These are phyloP conservation scores for Saccharomycopsis capsularis DNA, from an alignment of 805 yeast species.

Conservation along the genomic window DNA sequence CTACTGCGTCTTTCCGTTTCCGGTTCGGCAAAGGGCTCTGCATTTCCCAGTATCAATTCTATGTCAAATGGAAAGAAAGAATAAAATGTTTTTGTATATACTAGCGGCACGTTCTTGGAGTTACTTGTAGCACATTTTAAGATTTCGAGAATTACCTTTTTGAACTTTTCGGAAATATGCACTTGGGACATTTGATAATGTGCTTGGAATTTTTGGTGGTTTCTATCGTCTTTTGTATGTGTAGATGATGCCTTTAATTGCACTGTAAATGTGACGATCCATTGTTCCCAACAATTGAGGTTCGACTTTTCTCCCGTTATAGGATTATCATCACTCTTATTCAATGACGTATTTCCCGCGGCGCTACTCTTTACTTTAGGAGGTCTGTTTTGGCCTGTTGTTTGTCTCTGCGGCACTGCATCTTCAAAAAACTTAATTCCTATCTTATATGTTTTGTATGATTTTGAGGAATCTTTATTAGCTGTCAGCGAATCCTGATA, in stretches of 20 bases:
- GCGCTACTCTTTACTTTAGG: no score
- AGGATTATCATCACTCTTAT: no score
- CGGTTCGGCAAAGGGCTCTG: no score
- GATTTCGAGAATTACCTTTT: background rate
- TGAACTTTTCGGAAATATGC: background rate
- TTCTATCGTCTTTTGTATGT: background rate
- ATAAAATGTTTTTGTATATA: background rate
- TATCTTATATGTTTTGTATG: background rate
- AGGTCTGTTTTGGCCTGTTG: no score
- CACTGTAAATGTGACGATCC: constrained; percentile 1
- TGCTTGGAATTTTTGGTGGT: background rate
- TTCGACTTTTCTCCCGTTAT: no score
- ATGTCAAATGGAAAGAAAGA: constrained; percentile 6
- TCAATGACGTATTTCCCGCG: no score
- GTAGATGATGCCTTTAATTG: background rate
- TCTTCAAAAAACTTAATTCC: background rate
- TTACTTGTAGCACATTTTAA: constrained; percentile 1
- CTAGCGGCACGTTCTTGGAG: background rate
- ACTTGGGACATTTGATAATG: no score
- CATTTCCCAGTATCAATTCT: background rate
- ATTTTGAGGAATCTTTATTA: no score
- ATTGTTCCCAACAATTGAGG: constrained; percentile 2
- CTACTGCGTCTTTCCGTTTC: no score
- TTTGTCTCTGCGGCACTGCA: no score
- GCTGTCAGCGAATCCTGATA: no score